Evolutionary conservation across 345 rosid genomes (phyloP).

Genomic region (Angophora floribunda): DNA sequence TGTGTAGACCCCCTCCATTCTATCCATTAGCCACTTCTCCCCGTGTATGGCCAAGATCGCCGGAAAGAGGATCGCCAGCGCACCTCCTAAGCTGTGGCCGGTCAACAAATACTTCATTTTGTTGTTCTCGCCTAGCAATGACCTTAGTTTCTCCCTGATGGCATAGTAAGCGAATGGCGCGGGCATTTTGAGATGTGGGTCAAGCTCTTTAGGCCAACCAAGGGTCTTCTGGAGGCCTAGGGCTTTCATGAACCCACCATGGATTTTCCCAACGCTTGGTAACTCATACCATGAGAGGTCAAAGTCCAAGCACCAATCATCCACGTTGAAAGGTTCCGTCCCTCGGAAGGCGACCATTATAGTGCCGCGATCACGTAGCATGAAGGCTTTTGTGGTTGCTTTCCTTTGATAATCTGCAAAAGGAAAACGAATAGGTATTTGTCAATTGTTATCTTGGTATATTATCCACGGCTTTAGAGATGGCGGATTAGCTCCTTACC

Average conservation of each 20-base stretch:
- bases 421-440: background rate
- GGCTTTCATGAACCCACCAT: slow-evolving; percentile 57
- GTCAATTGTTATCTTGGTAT: background rate
- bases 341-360: slow-evolving; percentile 38
- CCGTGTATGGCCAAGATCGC: slow-evolving; percentile 43
- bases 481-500: slow-evolving; percentile 18
- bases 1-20: slow-evolving; percentile 52
- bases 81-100: slow-evolving; percentile 70
- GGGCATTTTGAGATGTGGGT: background rate
- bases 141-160: slow-evolving; percentile 28
- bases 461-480: background rate
- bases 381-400: slow-evolving; percentile 16
- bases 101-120: slow-evolving; percentile 40
- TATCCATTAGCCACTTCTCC: slow-evolving; percentile 23
- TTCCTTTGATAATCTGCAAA: slow-evolving; percentile 17
- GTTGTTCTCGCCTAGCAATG: slow-evolving; percentile 3
- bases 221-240: slow-evolving; percentile 22
- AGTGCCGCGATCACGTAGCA: slow-evolving; percentile 4
- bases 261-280: slow-evolving; percentile 29
- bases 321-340: slow-evolving; percentile 25
- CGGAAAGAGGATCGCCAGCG: slow-evolving; percentile 40
- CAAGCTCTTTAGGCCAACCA: background rate
- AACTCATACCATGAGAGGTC: slow-evolving; percentile 38
- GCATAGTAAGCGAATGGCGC: slow-evolving; percentile 37
- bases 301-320: slow-evolving; percentile 31